Evolutionary conservation across 805 yeast genomes (phyloP).

Genomic region (Saccharomycopsis oosterbeekiorum): DNA sequence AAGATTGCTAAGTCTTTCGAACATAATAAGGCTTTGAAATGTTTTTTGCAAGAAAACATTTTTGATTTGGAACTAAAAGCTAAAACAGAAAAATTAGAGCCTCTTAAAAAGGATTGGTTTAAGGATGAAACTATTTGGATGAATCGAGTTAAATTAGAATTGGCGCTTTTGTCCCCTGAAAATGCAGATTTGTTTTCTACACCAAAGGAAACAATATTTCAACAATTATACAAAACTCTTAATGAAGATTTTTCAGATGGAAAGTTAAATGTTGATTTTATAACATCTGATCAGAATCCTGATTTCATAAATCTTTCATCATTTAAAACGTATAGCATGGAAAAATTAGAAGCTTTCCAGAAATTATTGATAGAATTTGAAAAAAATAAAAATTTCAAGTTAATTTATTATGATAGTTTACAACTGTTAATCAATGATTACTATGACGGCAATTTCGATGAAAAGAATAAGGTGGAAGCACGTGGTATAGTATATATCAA

Average conservation of each 20-base stretch:
- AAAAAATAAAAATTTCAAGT: neutral
- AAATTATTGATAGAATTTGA: neutral
- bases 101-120: neutral
- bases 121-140: neutral
- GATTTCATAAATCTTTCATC: neutral
- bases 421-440: neutral
- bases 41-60: neutral
- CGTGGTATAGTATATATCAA: neutral
- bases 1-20: neutral
- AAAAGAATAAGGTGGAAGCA: neutral
- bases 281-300: neutral
- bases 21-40: neutral
- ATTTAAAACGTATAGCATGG: neutral
- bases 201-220: neutral
- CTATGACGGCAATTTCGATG: neutral
- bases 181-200: neutral
- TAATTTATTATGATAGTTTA: neutral
- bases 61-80: neutral
- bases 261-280: neutral
- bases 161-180: neutral
- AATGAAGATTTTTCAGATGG: neutral
- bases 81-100: neutral
- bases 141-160: neutral
- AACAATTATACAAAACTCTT: neutral
- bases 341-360: neutral